Evolutionary conservation across 2,329 filamentous ascomycete genomes (phyloP).

Genomic region (Alternaria longipes): DNA sequence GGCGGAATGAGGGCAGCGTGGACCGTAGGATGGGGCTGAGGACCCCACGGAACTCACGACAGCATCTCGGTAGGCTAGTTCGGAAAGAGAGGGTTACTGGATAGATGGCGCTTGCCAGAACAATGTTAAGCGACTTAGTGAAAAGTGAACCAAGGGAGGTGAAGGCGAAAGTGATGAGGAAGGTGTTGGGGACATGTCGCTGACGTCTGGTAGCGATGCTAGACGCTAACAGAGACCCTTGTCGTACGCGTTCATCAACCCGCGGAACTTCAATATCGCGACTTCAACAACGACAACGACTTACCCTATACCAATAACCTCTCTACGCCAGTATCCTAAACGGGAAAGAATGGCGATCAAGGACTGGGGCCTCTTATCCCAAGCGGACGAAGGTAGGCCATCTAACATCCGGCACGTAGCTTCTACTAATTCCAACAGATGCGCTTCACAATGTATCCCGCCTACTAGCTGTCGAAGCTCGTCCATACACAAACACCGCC

Average conservation of each 20-base stretch:
- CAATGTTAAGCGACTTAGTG: not conserved
- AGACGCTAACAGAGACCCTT: slow-evolving; percentile 12
- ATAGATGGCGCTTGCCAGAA: not conserved
- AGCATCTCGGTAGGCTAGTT: slow-evolving; percentile 9
- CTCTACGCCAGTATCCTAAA: not conserved
- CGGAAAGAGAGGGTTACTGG: not conserved
- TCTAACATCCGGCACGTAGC: not conserved
- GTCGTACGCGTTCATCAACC: slow-evolving; percentile 7
- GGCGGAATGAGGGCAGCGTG: slow-evolving; percentile 7
- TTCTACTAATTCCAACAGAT: slow-evolving; percentile 58
- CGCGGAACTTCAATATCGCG: slow-evolving; percentile 15
- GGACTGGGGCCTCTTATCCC: slow-evolving; percentile 73
- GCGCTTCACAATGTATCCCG: slow-evolving; percentile 83
- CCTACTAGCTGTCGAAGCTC: slow-evolving; percentile 89
- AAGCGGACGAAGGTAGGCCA: slow-evolving; percentile 68
- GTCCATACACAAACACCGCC: slow-evolving; percentile 87
- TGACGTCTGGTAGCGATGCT: slow-evolving; percentile 23
- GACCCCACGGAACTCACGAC: slow-evolving; percentile 14
- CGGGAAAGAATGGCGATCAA: slow-evolving; percentile 55
- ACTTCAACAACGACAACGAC: slow-evolving; percentile 5
- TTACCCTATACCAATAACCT: not conserved
- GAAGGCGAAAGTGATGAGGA: slow-evolving; percentile 9
- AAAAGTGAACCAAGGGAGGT: not conserved
- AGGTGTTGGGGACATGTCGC: not conserved
- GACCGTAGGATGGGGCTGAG: slow-evolving; percentile 10